Percentiles rank a stretch among this genome's conserved stretches.
Conservation (phyloP, 192 early-diverging fungal genomes). For the Linnemannia zychae region DNA sequence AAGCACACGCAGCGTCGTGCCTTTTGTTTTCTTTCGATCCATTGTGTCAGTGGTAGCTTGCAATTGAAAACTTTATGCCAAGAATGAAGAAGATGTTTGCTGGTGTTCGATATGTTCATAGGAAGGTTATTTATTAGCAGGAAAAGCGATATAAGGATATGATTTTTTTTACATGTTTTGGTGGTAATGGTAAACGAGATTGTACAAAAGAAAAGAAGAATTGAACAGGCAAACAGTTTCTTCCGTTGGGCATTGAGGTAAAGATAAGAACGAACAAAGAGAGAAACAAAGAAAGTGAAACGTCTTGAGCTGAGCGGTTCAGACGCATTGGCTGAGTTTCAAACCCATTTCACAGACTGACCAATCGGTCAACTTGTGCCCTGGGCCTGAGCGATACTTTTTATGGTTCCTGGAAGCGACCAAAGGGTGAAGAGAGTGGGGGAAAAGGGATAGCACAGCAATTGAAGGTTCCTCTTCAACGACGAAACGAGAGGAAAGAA, state of each 20-base stretch:
- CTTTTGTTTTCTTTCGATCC: too few relatives aligned
- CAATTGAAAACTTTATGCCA: too few relatives aligned
- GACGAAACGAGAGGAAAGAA: background rate
- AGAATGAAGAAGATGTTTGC: too few relatives aligned
- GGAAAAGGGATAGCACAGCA: too few relatives aligned
- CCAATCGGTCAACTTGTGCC: background rate
- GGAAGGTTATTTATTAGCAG: too few relatives aligned
- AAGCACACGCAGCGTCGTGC: too few relatives aligned
- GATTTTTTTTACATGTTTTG: too few relatives aligned
- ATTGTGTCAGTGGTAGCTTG: too few relatives aligned
- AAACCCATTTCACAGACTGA: background rate
- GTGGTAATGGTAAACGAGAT: background rate
- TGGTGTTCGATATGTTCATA: too few relatives aligned
- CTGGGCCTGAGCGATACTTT: background rate
- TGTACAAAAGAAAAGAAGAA: background rate
- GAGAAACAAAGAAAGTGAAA: background rate
- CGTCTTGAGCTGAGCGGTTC: background rate
- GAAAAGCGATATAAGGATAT: too few relatives aligned
- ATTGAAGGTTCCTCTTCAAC: background rate
- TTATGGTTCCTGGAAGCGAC: background rate
- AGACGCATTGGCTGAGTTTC: constrained; percentile 21
- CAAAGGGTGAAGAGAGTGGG: background rate
- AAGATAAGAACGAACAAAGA: background rate
- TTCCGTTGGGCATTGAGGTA: background rate
- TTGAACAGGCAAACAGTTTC: background rate